Base-by-base conservation (phyloP, 495 filamentous ascomycete genomes). In the Mycothermus thermophilus region DNA sequence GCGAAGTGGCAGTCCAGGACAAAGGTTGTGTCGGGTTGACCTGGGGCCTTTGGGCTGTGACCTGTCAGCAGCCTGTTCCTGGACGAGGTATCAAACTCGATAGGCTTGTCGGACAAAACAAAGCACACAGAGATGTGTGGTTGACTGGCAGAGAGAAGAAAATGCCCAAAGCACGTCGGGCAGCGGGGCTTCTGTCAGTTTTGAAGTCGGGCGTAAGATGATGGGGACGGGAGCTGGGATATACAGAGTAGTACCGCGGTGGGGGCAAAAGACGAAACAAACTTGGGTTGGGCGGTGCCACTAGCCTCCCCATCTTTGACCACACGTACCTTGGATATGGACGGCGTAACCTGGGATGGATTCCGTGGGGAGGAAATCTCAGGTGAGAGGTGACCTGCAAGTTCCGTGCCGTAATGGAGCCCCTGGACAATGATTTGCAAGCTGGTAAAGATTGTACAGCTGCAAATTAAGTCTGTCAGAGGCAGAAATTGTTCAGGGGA, bases 41-140 rank as follows among this genome's bases (percentile, higher is more conserved):
- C 38, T 30, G 15, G 42, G 12, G 34, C 35, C 38, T 37, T 33
- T n/a, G n/a, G 38, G 34, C 41, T 51, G 41, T 38, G 34, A 45
- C 36, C 34, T 44, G 52, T 51, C 39, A 52, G 48, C 38, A 43
- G 43, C 40, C 41, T 32, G 35, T 20, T 40, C 42, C 43, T 26
- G 36, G 36, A 50, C 34, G 24, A 34, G 31, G 24, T 27, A 31
- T 29, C 30, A 28, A 44, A 40, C 52, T 42, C 46, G 40, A 39
- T 27, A 38, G 39, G 33, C 42, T 40, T 33, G 37, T 47, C 35
- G 16, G n/a, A n/a, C n/a, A 24, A 40, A 27, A 37, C 17, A 35
- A 43, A 38, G 38, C 30, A 42, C 41, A 50, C 34, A 49, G 30
- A 16, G 20, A 21, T n/a, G n/a, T n/a, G 38, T 46, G 47, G 35